phyloP scores from a whole-genome alignment of 2,329 filamentous ascomycete genomes.

The Chaetomiaceae sp. region DNA sequence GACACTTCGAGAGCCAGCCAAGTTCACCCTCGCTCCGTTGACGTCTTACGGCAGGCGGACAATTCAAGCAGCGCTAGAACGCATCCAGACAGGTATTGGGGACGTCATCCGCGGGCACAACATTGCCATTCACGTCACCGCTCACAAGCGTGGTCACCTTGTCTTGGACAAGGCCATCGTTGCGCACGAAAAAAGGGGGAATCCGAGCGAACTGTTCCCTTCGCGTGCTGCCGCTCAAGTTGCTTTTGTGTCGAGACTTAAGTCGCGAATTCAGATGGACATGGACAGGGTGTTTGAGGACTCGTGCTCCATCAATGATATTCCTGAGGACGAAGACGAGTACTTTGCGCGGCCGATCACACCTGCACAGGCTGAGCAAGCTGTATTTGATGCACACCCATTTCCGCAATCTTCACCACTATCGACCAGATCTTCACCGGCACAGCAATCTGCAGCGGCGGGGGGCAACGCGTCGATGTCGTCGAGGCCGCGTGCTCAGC shows the following conservation, averaged over 20 bases:
- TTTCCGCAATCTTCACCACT: conserved; percentile 1
- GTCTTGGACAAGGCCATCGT: conserved; percentile 45
- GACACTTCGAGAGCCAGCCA: conserved; percentile 40
- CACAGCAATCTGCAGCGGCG: not conserved
- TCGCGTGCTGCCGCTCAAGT: conserved; percentile 34
- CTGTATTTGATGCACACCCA: not conserved
- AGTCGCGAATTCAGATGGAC: conserved; percentile 41
- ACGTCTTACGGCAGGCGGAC: conserved; percentile 39
- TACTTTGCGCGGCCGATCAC: conserved; percentile 10
- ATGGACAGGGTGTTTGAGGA: conserved; percentile 46
- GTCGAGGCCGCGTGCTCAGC: conserved; percentile 12
- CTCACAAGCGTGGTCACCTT: conserved; percentile 48
- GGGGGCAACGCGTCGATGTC: not conserved
- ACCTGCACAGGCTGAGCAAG: conserved; percentile 1
- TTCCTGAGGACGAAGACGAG: conserved; percentile 24
- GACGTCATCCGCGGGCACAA: conserved; percentile 44
- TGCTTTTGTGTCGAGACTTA: conserved; percentile 36
- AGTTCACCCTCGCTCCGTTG: conserved; percentile 38
- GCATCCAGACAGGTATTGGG: conserved; percentile 44
- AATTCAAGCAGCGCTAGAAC: conserved; percentile 44
- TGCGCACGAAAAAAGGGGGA: conserved; percentile 31
- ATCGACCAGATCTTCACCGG: not conserved
- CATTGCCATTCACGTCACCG: conserved; percentile 40
- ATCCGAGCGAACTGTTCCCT: conserved; percentile 28
- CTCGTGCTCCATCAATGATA: conserved; percentile 40